phyloP scores from a whole-genome alignment of 208 protist species.

The Trypanosoma boissoni region DNA sequence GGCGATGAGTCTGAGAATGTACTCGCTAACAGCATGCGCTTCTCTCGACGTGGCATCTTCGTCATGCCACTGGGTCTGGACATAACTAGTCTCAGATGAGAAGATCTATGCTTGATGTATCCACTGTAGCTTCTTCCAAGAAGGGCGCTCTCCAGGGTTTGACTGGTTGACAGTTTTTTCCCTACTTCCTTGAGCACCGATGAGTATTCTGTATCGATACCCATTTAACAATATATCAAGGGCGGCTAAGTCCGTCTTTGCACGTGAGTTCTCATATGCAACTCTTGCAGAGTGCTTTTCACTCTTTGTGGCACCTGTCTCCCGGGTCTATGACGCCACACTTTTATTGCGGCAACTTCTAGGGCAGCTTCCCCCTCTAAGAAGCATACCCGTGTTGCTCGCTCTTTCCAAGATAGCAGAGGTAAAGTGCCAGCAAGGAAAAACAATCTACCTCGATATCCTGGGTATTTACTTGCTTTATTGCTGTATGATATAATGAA shows the following conservation, averaged over 20 bases:
- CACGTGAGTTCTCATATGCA: background rate
- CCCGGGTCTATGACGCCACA: background rate
- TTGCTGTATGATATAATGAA: too few relatives aligned
- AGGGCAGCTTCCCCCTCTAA: background rate
- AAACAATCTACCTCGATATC: too few relatives aligned
- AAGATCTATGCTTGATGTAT: background rate
- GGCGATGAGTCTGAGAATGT: background rate
- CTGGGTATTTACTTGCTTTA: too few relatives aligned
- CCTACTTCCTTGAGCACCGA: background rate
- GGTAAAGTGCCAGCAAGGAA: too few relatives aligned
- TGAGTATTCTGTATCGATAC: background rate
- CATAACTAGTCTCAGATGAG: background rate
- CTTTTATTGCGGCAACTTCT: background rate
- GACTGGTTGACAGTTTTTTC: constrained; percentile 1
- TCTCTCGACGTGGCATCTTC: background rate
- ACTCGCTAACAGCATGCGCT: background rate
- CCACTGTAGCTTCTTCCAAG: constrained; percentile 3
- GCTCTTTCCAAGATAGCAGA: too few relatives aligned
- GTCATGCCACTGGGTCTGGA: background rate
- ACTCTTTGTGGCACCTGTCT: background rate
- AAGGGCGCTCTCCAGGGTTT: background rate
- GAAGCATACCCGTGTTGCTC: too few relatives aligned
- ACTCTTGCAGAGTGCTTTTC: background rate
- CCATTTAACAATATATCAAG: background rate
- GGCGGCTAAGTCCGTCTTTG: background rate